phyloP scores from a whole-genome alignment of 2,329 filamentous ascomycete species.

The Colletotrichum destructivum region DNA sequence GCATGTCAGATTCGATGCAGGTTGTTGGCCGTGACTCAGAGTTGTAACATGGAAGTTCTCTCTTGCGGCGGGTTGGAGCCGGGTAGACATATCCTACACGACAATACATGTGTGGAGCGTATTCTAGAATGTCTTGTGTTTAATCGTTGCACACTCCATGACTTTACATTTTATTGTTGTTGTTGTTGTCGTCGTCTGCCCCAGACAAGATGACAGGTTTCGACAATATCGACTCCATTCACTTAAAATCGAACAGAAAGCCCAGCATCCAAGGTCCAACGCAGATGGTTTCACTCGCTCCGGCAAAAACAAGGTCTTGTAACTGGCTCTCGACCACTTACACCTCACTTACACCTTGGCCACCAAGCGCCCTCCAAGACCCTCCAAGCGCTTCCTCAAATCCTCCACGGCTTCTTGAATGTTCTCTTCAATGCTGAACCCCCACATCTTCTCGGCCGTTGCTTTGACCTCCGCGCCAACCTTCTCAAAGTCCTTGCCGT shows the following conservation, averaged over 20 bases:
- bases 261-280: background rate
- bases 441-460: background rate
- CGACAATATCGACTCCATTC: background rate
- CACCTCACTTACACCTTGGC: no score
- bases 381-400: background rate
- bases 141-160: background rate
- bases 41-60: no score
- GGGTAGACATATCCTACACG: background rate
- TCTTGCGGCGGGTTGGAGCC: no score
- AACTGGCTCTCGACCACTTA: no score
- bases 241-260: no score
- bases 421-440: background rate
- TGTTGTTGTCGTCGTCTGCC: background rate
- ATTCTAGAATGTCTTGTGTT: background rate
- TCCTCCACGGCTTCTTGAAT: slow-evolving; percentile 2
- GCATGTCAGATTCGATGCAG: background rate
- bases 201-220: background rate
- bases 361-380: no score
- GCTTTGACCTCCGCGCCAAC: background rate
- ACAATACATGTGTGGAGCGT: no score
- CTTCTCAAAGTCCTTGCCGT: slow-evolving; percentile 18
- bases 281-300: background rate
- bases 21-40: no score
- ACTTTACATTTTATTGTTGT: background rate
- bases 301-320: no score